Percentiles rank a stretch among this genome's conserved stretches.
phyloP scores from a whole-genome alignment of 495 filamentous ascomycete genomes.

The Apiosordaria backusii region DNA sequence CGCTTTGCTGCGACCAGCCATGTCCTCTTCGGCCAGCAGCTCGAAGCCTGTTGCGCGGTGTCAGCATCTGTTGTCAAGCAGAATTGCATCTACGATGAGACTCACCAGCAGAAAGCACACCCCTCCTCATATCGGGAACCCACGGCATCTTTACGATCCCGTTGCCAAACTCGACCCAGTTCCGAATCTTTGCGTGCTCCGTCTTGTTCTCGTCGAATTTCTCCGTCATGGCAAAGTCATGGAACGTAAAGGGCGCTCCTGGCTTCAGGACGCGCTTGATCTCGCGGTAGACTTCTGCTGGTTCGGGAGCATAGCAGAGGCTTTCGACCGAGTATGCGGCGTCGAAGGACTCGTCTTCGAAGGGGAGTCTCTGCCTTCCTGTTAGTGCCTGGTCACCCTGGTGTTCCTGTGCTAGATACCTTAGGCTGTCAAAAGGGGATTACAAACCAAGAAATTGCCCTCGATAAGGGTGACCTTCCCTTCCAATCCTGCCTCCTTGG shows the following conservation, averaged over 20 bases:
- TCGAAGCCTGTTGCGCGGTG: constrained; percentile 14
- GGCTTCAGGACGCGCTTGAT: constrained; percentile 23
- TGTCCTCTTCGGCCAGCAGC: constrained; percentile 17
- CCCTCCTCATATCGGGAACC: constrained; percentile 19
- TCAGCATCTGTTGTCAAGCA: not conserved
- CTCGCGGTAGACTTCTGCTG: constrained; percentile 16
- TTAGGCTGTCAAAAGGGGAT: not conserved
- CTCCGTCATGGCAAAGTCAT: constrained; percentile 26
- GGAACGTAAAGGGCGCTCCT: constrained; percentile 17
- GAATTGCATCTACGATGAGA: not conserved
- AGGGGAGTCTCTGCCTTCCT: constrained; percentile 18
- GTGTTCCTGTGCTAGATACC: too few species aligned
- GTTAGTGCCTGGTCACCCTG: not conserved
- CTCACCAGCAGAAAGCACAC: constrained; percentile 14
- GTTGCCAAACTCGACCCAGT: constrained; percentile 25
- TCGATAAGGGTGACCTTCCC: constrained; percentile 7
- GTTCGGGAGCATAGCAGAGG: constrained; percentile 21
- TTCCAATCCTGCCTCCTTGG: constrained; percentile 14
- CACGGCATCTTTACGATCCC: constrained; percentile 19
- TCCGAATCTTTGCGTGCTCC: constrained; percentile 20
- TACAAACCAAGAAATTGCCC: constrained; percentile 17
- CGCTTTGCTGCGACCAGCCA: constrained; percentile 14
- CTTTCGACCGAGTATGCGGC: constrained; percentile 22
- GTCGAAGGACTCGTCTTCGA: constrained; percentile 23
- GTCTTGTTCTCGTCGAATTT: constrained; percentile 15